phyloP scores from a whole-genome alignment of 139 green algal genomes.

The Tetraselmis striata region DNA sequence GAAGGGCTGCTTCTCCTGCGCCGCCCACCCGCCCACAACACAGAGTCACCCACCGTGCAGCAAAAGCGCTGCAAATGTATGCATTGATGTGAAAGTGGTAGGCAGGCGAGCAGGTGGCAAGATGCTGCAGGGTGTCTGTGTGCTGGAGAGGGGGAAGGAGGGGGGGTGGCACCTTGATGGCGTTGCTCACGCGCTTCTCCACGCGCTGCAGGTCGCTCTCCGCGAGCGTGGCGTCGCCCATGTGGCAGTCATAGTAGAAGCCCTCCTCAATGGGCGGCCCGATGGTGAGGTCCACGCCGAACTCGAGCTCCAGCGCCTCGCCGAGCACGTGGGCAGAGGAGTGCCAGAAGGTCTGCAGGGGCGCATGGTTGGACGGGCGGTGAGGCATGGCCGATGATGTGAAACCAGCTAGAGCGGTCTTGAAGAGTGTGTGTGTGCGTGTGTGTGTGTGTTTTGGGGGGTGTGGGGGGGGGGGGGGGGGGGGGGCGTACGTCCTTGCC shows the following conservation, averaged over 20 bases:
- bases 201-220: conserved; percentile 45
- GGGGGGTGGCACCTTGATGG: background rate
- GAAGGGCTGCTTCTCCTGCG: conserved; percentile 88
- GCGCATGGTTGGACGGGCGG: background rate
- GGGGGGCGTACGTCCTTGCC: conserved; percentile 70
- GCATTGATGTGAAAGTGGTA: no score
- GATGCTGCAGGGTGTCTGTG: no score
- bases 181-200: background rate
- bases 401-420: no score
- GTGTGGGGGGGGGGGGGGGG: no score
- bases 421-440: conserved; percentile 1
- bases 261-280: conserved; percentile 83
- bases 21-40: conserved; percentile 25
- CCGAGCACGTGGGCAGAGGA: conserved; percentile 87
- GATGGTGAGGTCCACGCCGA: conserved; percentile 92
- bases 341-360: conserved; percentile 93
- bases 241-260: conserved; percentile 98
- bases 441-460: conserved; percentile 4
- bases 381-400: no score
- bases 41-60: no score
- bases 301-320: conserved; percentile 90
- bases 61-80: no score
- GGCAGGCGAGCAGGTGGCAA: no score
- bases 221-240: conserved; percentile 73
- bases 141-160: background rate